Base-by-base conservation (phyloP, 2,329 filamentous ascomycete species). In the Chaetomium sp. region DNA sequence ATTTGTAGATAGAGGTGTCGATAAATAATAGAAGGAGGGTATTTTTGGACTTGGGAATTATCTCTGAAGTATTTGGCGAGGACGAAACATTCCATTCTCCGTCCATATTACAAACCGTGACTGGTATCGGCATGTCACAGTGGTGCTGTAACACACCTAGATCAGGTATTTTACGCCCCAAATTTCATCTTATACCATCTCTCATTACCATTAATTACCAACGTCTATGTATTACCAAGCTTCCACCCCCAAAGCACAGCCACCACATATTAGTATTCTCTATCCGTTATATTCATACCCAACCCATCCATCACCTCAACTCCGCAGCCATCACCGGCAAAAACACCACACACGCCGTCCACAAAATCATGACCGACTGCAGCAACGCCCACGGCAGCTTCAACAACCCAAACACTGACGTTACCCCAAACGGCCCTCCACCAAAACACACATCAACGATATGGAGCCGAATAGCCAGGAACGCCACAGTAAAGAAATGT, bases 401-500 rank as follows among this genome's bases (percentile, higher is more conserved):
- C 72, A 76, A 77, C 14, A 82, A 65, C 61, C 81, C 69, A 47
- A 76, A 75, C 1, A 77, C 64, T 79, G 69, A 67, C 78, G 19
- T 27, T 27, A 27, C 19, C 19, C 19, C 19, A 27, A 27, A 27
- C 19, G 19, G 19, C 19, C 19, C 19, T 27, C 19, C 19, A 27
- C 67, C 64, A 61, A 65, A 64, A 34, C 70, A 69, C 32, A 76
- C 67, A 7, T 71, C 68, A 44, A 72, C 64, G 4, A 66, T 67
- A 58, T 79, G 73, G 59, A 85, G 67, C 87, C 88, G 95, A 62
- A 97, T 90, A 33, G 87, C 85, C 62, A 95, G 81, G 63, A 97
- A 84, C 2, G 94, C 94, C 36, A 99, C 94, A 34, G 85, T 82
- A 74, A 96, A 99, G 76, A 99, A 99, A 72, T 99, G 94, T 69